Evolutionary conservation across 345 rosid genomes (phyloP).

Genomic region (Limnanthes douglasii): DNA sequence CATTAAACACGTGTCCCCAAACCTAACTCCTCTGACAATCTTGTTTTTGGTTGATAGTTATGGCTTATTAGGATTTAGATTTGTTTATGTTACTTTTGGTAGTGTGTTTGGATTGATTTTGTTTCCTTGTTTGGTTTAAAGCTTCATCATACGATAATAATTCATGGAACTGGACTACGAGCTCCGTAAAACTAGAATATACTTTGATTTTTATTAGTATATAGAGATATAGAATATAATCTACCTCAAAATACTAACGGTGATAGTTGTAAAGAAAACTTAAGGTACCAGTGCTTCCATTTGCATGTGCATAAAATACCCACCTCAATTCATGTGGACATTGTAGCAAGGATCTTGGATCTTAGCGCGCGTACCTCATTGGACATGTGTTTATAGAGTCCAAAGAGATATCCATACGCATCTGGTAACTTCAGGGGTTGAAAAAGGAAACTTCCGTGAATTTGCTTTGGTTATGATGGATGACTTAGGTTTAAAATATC

Average conservation of each 20-base stretch:
- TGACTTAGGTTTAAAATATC: slow-evolving; percentile 92
- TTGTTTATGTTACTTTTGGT: too few species aligned
- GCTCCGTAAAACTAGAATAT: slow-evolving; percentile 98
- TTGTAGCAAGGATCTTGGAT: slow-evolving; percentile 94
- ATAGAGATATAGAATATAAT: neutral
- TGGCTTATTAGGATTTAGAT: too few species aligned
- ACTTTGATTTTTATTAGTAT: neutral
- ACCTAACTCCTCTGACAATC: too few species aligned
- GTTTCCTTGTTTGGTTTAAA: too few species aligned
- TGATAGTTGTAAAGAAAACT: slow-evolving; percentile 1
- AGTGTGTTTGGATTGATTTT: too few species aligned
- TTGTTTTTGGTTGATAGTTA: too few species aligned
- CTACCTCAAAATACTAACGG: neutral
- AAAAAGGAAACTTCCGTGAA: slow-evolving; percentile 98
- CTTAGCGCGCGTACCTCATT: slow-evolving; percentile 96
- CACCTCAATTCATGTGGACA: slow-evolving; percentile 97
- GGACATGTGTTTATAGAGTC: slow-evolving; percentile 99
- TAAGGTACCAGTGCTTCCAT: neutral
- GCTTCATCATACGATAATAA: slow-evolving; percentile 94
- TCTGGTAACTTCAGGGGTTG: slow-evolving; percentile 96
- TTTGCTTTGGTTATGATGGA: slow-evolving; percentile 93
- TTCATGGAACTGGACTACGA: slow-evolving; percentile 98
- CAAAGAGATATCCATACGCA: slow-evolving; percentile 99
- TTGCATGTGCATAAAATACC: slow-evolving; percentile 80
- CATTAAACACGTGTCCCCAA: too few species aligned